phyloP scores from a whole-genome alignment of 371 early-diverging fungal genomes.

The Massospora cicadina region DNA sequence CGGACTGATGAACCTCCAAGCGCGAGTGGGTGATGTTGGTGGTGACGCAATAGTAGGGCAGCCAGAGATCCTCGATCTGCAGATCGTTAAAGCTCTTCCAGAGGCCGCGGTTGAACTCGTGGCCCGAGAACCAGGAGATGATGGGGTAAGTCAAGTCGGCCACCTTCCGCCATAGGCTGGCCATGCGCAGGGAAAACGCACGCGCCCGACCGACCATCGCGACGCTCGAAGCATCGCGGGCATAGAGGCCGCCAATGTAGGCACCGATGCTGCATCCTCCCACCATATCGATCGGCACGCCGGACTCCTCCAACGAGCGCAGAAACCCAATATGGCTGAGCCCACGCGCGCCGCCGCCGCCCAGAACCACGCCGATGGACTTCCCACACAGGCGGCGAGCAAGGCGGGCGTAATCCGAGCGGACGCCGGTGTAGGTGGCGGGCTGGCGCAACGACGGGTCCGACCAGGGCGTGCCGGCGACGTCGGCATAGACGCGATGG shows the following conservation, averaged over 20 bases:
- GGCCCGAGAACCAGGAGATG: constrained; percentile 78
- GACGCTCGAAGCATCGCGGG: constrained; percentile 73
- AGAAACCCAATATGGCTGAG: constrained; percentile 93
- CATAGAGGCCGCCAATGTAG: constrained; percentile 93
- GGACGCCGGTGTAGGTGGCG: constrained; percentile 21
- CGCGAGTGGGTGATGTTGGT: constrained; percentile 93
- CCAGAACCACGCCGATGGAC: constrained; percentile 95
- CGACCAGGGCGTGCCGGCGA: constrained; percentile 13
- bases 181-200: constrained; percentile 63
- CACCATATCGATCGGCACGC: constrained; percentile 95
- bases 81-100: constrained; percentile 87
- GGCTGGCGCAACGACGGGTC: constrained; percentile 9
- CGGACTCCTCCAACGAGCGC: constrained; percentile 93
- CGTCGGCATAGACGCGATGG: constrained; percentile 21
- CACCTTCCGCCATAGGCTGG: constrained; percentile 74
- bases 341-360: constrained; percentile 99
- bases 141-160: constrained; percentile 95
- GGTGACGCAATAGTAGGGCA: constrained; percentile 92
- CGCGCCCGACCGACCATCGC: constrained; percentile 73
- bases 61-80: constrained; percentile 96
- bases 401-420: constrained; percentile 66
- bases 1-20: constrained; percentile 80
- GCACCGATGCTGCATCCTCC: constrained; percentile 98
- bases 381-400: constrained; percentile 84
- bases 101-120: constrained; percentile 87